Percentiles rank a stretch among this genome's conserved stretches.
Conservation (phyloP, 2,329 filamentous ascomycete species). For the Bisporella sp. region DNA sequence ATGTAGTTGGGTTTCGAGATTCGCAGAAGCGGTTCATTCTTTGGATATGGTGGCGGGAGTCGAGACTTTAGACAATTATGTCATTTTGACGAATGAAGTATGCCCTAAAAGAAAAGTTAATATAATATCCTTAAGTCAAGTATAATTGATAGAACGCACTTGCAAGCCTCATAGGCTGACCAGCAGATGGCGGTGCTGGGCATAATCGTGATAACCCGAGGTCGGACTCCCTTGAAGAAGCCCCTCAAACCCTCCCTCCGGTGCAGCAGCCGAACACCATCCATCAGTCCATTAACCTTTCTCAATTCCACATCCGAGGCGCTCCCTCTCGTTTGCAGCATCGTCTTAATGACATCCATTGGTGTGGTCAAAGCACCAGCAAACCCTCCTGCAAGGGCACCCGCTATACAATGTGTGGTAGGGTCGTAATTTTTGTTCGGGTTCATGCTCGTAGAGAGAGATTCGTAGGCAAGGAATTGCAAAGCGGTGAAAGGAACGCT, state of each 20-base stretch:
- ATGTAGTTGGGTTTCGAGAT: too few relatives aligned
- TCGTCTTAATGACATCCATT: slow-evolving; percentile 96
- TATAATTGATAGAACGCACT: slow-evolving; percentile 39
- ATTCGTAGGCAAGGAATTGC: slow-evolving; percentile 97
- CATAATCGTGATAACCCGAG: slow-evolving; percentile 92
- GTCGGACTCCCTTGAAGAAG: slow-evolving; percentile 90
- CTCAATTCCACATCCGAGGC: slow-evolving; percentile 66
- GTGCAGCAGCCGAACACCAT: slow-evolving; percentile 32
- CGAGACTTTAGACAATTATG: slow-evolving; percentile 12
- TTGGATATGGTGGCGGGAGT: too few relatives aligned
- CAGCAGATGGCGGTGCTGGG: slow-evolving; percentile 99
- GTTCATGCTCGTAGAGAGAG: slow-evolving; percentile 90
- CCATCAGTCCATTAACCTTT: slow-evolving; percentile 26
- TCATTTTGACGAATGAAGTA: slow-evolving; percentile 54
- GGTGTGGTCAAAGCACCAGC: slow-evolving; percentile 92
- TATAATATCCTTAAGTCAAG: background rate
- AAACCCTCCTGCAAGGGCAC: slow-evolving; percentile 86
- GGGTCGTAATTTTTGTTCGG: slow-evolving; percentile 82
- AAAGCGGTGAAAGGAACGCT: slow-evolving; percentile 96
- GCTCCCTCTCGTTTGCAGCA: slow-evolving; percentile 86
- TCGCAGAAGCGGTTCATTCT: too few relatives aligned
- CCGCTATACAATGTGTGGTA: slow-evolving; percentile 85
- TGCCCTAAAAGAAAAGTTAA: slow-evolving; percentile 35
- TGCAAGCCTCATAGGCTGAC: slow-evolving; percentile 68
- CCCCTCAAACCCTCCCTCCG: slow-evolving; percentile 76